phyloP scores from a whole-genome alignment of 805 yeast genomes.

The Wickerhamomyces subpelliculosus region DNA sequence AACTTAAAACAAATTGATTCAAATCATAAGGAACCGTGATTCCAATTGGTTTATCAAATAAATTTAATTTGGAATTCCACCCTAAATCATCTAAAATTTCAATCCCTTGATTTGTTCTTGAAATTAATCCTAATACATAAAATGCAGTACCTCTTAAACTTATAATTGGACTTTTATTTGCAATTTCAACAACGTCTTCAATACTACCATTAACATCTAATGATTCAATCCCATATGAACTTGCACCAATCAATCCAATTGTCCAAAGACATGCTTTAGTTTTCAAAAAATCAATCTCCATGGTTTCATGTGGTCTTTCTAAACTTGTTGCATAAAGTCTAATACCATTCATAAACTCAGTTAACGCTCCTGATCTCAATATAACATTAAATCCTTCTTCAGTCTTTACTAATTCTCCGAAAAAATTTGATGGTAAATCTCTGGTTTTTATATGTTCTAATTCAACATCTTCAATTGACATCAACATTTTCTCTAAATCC shows the following conservation, averaged over 20 bases:
- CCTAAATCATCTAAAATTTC: conserved; percentile 78
- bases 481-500: conserved; percentile 37
- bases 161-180: conserved; percentile 41
- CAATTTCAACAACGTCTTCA: conserved; percentile 45
- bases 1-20: conserved; percentile 21
- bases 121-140: conserved; percentile 66
- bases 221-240: conserved; percentile 58
- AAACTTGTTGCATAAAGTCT: conserved; percentile 24
- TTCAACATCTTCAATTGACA: conserved; percentile 15
- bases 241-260: conserved; percentile 73
- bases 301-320: conserved; percentile 17
- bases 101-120: conserved; percentile 69
- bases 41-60: conserved; percentile 36
- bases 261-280: conserved; percentile 83
- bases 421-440: conserved; percentile 58
- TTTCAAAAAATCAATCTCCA: conserved; percentile 31
- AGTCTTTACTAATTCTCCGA: conserved; percentile 73
- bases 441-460: conserved; percentile 4
- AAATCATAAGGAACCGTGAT: conserved; percentile 32
- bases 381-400: conserved; percentile 70
- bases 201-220: conserved; percentile 47
- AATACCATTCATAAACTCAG: conserved; percentile 30
- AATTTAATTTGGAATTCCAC: conserved; percentile 54
- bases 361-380: conserved; percentile 40
- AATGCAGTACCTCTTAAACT: conserved; percentile 72